Evolutionary conservation across 495 filamentous ascomycete species (phyloP).

Genomic region (Acidiella bohemica): DNA sequence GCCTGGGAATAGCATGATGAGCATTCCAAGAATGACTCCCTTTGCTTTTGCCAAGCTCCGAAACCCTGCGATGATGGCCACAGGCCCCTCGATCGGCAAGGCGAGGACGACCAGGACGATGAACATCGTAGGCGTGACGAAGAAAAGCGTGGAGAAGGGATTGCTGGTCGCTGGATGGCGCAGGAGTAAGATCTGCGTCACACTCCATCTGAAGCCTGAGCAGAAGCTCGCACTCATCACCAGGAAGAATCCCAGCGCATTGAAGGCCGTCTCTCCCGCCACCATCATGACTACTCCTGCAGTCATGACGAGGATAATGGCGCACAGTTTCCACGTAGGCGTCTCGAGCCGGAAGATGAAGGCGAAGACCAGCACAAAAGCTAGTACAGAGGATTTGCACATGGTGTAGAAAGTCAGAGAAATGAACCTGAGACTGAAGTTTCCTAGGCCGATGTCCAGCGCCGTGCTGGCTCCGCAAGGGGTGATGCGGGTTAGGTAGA

Average conservation of each 20-base stretch:
- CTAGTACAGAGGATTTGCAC: conserved; percentile 96
- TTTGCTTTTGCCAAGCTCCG: conserved; percentile 46
- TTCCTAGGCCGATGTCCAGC: conserved; percentile 91
- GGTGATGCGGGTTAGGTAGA: conserved; percentile 84
- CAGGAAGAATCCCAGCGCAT: conserved; percentile 73
- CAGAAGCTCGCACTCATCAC: conserved; percentile 89
- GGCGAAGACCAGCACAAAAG: conserved; percentile 90
- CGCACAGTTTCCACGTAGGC: conserved; percentile 69
- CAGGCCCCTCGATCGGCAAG: conserved; percentile 70
- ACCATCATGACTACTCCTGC: conserved; percentile 98
- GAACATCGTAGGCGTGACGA: conserved; percentile 95
- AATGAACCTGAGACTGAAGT: conserved; percentile 91
- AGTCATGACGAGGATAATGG: conserved; percentile 88
- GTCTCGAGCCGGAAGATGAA: conserved; percentile 87
- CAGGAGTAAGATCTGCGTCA: conserved; percentile 91
- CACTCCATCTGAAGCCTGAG: conserved; percentile 91
- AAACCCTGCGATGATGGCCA: conserved; percentile 49
- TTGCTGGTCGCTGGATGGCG: conserved; percentile 92
- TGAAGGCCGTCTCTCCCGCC: conserved; percentile 85
- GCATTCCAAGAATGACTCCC: conserved; percentile 43
- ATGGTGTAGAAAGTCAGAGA: conserved; percentile 98
- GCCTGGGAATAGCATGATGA: conserved; percentile 77
- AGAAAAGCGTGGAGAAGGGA: conserved; percentile 94
- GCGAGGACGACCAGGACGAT: conserved; percentile 65
- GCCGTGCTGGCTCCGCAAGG: conserved; percentile 90